Evolutionary conservation across 2,329 filamentous ascomycete genomes (phyloP).

Genomic region (Pyrenophora teres): DNA sequence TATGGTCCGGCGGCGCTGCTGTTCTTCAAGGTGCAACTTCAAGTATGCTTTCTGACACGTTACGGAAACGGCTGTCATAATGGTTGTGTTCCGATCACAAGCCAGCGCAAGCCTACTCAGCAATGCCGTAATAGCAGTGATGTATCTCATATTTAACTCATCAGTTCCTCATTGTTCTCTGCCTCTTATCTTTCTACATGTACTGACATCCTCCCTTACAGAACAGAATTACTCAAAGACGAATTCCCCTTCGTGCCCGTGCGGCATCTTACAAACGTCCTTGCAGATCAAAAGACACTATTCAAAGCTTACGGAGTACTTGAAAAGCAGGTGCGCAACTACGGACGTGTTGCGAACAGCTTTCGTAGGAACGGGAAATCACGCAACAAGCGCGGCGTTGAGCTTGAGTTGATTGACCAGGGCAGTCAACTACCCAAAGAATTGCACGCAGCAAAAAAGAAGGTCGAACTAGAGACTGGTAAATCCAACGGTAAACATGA

Average conservation of each 20-base stretch:
- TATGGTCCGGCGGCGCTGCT: neutral
- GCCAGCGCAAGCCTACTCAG: conserved; percentile 3
- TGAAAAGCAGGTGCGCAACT: conserved; percentile 33
- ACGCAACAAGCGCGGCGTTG: conserved; percentile 25
- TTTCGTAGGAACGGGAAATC: conserved; percentile 29
- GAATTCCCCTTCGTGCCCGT: conserved; percentile 49
- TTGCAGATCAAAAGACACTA: conserved; percentile 42
- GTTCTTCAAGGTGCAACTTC: conserved; percentile 3
- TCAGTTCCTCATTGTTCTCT: neutral
- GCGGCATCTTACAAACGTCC: conserved; percentile 40
- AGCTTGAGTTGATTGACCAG: conserved; percentile 24
- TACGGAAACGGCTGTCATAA: conserved; percentile 1
- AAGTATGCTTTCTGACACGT: conserved; percentile 6
- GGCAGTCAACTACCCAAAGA: conserved; percentile 40
- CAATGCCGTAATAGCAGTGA: neutral
- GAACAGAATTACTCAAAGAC: conserved; percentile 47
- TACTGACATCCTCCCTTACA: conserved; percentile 21
- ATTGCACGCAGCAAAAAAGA: conserved; percentile 38
- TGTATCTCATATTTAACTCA: neutral
- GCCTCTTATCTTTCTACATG: neutral
- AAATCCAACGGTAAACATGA: conserved; percentile 2
- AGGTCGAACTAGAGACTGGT: conserved; percentile 26
- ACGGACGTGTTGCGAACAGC: conserved; percentile 14
- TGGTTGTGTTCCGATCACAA: neutral
- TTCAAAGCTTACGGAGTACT: conserved; percentile 47